Conservation (phyloP, 139 green algal genomes). For the Chlamydomonas eustigma region DNA sequence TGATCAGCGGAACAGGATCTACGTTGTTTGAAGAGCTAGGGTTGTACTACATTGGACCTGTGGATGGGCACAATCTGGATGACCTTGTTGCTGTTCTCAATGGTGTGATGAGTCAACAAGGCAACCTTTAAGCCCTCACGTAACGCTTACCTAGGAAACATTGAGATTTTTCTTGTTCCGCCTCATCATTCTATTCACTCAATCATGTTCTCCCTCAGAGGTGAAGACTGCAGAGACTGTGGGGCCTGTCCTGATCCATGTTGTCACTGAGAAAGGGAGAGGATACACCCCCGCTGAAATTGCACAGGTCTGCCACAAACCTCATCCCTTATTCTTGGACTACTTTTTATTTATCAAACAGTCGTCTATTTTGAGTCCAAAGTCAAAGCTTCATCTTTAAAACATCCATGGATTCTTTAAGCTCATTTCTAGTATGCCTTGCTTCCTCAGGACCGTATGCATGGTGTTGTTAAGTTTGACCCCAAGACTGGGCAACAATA, state of each 20-base stretch:
- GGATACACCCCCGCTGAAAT: constrained; percentile 92
- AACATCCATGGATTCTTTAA: too few relatives aligned
- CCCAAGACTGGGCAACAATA: constrained; percentile 85
- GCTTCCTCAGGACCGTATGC: constrained; percentile 81
- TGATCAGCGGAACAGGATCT: constrained; percentile 90
- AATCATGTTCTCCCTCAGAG: constrained; percentile 50
- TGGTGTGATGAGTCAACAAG: constrained; percentile 29
- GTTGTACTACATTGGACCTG: constrained; percentile 98
- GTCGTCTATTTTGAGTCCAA: too few relatives aligned
- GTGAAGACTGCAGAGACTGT: constrained; percentile 89
- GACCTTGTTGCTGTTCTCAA: constrained; percentile 80
- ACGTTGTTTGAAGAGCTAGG: constrained; percentile 99
- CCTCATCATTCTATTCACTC: neutral
- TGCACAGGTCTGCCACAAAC: constrained; percentile 68
- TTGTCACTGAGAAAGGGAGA: constrained; percentile 96
- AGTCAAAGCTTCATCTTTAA: too few relatives aligned
- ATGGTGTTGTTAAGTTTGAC: constrained; percentile 97
- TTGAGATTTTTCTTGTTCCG: neutral
- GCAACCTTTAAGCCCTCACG: neutral
- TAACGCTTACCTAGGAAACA: too few relatives aligned
- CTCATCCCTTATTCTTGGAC: too few relatives aligned
- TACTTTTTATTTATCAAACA: too few relatives aligned
- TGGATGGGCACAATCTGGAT: constrained; percentile 96
- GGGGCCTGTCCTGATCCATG: constrained; percentile 94
- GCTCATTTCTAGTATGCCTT: too few relatives aligned